Conservation (phyloP, 2,329 filamentous ascomycete species). For the Alternaria sp. region DNA sequence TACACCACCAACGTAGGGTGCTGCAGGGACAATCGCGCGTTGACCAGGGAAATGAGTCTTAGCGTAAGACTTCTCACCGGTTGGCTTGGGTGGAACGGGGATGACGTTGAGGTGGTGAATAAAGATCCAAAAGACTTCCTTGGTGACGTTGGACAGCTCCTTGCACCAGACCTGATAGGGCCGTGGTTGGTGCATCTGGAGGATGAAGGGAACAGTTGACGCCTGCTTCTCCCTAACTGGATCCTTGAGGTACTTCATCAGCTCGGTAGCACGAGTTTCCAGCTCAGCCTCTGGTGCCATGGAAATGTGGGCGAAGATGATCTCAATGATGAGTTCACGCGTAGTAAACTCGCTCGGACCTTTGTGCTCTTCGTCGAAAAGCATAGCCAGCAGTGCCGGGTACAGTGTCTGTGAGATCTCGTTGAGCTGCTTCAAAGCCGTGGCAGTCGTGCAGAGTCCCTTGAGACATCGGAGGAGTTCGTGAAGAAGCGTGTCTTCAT, state of each 20-base stretch:
- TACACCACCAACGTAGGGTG: constrained; percentile 94
- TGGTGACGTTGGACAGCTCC: constrained; percentile 90
- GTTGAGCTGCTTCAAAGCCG: constrained; percentile 82
- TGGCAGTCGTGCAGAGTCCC: constrained; percentile 88
- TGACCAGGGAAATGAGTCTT: constrained; percentile 82
- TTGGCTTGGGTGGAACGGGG: constrained; percentile 61
- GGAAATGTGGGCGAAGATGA: constrained; percentile 88
- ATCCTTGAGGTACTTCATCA: constrained; percentile 82
- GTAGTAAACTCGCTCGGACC: constrained; percentile 97
- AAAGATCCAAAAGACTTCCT: constrained; percentile 99
- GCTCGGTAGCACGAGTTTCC: constrained; percentile 72
- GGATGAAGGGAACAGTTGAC: constrained; percentile 82
- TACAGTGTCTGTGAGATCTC: constrained; percentile 83
- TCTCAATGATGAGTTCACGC: constrained; percentile 84
- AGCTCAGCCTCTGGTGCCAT: constrained; percentile 65
- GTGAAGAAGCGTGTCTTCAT: constrained; percentile 91
- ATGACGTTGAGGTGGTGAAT: constrained; percentile 92
- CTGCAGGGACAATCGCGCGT: constrained; percentile 88
- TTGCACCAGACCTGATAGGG: constrained; percentile 95
- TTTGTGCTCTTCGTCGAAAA: constrained; percentile 98
- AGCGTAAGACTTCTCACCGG: constrained; percentile 54
- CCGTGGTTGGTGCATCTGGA: constrained; percentile 84
- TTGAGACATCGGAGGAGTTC: constrained; percentile 94
- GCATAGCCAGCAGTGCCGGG: constrained; percentile 82
- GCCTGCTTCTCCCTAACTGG: constrained; percentile 75